Percentiles rank a stretch among this genome's conserved stretches.
Evolutionary conservation across 257 asterid species (phyloP).

Genomic region (Petunia axillaris): DNA sequence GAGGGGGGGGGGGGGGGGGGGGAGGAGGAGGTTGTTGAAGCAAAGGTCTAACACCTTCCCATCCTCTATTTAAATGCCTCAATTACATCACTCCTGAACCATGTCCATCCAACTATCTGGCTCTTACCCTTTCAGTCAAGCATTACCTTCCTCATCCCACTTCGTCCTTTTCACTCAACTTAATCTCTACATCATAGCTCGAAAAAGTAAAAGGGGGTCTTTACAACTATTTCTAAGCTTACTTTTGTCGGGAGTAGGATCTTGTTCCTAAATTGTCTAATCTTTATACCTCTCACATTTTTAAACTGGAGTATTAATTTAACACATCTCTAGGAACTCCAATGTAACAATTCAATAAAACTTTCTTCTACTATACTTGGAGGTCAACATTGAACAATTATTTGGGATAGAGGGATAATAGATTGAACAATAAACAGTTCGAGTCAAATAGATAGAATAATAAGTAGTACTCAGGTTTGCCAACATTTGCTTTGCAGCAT

Average conservation of each 20-base stretch:
- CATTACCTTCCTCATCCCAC: neutral
- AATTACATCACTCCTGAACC: neutral
- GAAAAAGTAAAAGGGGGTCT: neutral
- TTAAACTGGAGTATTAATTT: no score
- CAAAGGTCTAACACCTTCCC: constrained; percentile 9
- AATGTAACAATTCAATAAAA: no score
- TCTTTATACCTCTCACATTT: no score
- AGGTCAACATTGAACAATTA: no score
- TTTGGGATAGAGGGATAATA: no score
- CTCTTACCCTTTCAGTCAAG: neutral
- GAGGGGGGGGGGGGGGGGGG: neutral
- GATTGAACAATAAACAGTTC: no score
- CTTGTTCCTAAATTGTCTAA: neutral
- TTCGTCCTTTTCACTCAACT: neutral
- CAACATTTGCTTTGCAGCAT: no score
- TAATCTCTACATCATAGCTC: neutral
- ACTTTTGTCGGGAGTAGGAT: neutral
- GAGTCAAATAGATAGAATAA: no score
- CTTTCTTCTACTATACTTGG: no score
- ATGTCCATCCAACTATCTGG: neutral
- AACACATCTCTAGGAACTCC: no score
- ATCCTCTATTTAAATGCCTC: neutral
- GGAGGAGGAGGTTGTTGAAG: neutral
- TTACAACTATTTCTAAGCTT: neutral
- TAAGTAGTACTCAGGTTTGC: no score